Conservation (phyloP, 2,329 filamentous ascomycete genomes). For the Triangularia setosa region DNA sequence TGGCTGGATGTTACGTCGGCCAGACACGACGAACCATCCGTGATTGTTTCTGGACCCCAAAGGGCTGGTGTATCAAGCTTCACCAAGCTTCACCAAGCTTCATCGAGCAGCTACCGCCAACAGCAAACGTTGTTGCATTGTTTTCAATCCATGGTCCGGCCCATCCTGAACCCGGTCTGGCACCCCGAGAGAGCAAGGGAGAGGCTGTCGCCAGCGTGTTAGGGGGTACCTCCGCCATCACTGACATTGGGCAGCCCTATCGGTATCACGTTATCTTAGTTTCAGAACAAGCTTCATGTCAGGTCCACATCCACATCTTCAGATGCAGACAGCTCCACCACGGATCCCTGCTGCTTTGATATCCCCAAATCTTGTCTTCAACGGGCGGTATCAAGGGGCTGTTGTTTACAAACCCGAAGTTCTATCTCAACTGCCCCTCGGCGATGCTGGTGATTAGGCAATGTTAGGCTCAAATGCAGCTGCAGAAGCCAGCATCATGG, state of each 20-base stretch:
- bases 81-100: not conserved
- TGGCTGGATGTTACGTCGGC: not conserved
- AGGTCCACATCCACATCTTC: slow-evolving; percentile 2
- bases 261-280: slow-evolving; percentile 3
- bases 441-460: no score
- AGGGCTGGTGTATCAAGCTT: not conserved
- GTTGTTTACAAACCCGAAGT: not conserved
- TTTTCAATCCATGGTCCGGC: not conserved
- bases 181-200: not conserved
- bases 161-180: not conserved
- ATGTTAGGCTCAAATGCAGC: not conserved
- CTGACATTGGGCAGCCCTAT: not conserved
- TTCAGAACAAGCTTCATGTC: not conserved
- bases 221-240: not conserved
- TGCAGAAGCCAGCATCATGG: no score
- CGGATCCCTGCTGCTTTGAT: not conserved
- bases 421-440: not conserved
- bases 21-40: not conserved
- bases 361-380: not conserved
- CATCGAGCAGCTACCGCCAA: not conserved
- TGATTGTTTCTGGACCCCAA: not conserved
- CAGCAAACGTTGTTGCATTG: not conserved
- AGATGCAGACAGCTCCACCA: not conserved
- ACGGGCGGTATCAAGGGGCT: not conserved
- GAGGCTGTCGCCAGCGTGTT: not conserved